Evolutionary conservation across 192 early-diverging fungal genomes (phyloP), one percentile per base, ranked within the genome.

Genomic region (Phycomyces blakesleeanus): DNA sequence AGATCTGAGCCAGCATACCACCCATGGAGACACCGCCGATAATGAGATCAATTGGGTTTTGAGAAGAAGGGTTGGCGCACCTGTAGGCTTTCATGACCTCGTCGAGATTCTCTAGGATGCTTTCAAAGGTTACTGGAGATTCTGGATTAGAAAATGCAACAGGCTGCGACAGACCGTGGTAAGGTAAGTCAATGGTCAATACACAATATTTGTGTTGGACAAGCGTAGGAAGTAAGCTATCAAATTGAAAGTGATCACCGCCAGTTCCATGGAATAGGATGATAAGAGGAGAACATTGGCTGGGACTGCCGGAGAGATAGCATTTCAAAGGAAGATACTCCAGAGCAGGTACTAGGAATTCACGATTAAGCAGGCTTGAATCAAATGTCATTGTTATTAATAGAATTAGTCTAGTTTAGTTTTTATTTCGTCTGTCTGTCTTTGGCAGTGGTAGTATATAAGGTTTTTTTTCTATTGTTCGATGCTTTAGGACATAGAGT

Each of bases 161-260:
- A 18, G 51, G 66, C 38, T 61, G 59, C 14, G 78, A 77, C 56
- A 75, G 66, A 22, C 80, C 82, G 42, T 76, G 81, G 7, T 74
- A 76, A 6, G 73, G 60, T 7, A 67, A 51, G 37, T 84, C 82
- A 37, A 57, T 26, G 7, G 55, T 67, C 16, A 84, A 66, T 10
- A 84, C 76, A 15, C 78, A 66, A 62, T 75, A 82, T 11, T 78
- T 78, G 6, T 64, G 67, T 7, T 72, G 51, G n/a, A 76, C 72
- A 14, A 84, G 61, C 21, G 42, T 69, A 24, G 69, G 61, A 34
- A 80, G 69, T 37, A 69, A 22, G 24, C 15, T 18, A 26, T 69
- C 58, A 62, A 63, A 69, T 20, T 62, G 60, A 5, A 20, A 27
- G 1, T 61, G 54, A 22, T 63, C 60, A 2, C 67, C 67, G 26